Evolutionary conservation across 371 early-diverging fungal genomes (phyloP).

Genomic region (Mucor saturninus): DNA sequence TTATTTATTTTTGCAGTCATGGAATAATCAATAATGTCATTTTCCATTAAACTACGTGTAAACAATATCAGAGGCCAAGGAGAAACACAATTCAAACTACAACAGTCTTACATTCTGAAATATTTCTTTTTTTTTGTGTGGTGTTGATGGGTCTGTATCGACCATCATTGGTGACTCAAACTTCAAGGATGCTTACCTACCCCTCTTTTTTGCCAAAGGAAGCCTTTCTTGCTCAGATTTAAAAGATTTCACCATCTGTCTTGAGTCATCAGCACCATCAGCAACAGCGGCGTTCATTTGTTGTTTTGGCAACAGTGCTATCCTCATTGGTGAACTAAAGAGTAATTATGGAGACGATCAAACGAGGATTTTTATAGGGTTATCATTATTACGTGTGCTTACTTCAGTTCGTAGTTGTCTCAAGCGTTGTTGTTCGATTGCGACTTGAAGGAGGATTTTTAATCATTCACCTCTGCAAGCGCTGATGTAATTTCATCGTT

Average conservation of each 20-base stretch:
- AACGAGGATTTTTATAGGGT: slow-evolving; percentile 9
- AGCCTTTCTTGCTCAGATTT: too few relatives aligned
- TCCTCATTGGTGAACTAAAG: slow-evolving; percentile 10
- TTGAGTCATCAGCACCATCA: too few relatives aligned
- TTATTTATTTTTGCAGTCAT: slow-evolving; percentile 6
- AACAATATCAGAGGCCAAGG: slow-evolving; percentile 15
- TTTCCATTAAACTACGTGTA: slow-evolving; percentile 18
- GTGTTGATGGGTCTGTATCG: too few relatives aligned
- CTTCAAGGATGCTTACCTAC: too few relatives aligned
- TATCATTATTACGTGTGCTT: slow-evolving; percentile 12
- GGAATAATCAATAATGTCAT: slow-evolving; percentile 9
- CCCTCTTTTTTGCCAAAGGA: too few relatives aligned
- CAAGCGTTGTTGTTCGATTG: slow-evolving; percentile 9
- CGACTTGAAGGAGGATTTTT: slow-evolving; percentile 3
- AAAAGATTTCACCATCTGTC: too few relatives aligned
- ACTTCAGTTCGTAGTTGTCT: slow-evolving; percentile 17
- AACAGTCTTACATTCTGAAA: slow-evolving; percentile 10
- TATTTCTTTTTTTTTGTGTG: slow-evolving; percentile 11
- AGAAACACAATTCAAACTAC: slow-evolving; percentile 12
- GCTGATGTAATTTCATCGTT: slow-evolving; percentile 18
- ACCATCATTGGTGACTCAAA: too few relatives aligned
- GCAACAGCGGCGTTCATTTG: too few relatives aligned
- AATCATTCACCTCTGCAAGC: slow-evolving; percentile 10
- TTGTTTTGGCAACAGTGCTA: too few relatives aligned
- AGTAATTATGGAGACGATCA: slow-evolving; percentile 16